These are phyloP conservation scores for Fusarium albosuccineum DNA, from an alignment of 2,329 filamentous ascomycete species.

Conservation along the genomic window DNA sequence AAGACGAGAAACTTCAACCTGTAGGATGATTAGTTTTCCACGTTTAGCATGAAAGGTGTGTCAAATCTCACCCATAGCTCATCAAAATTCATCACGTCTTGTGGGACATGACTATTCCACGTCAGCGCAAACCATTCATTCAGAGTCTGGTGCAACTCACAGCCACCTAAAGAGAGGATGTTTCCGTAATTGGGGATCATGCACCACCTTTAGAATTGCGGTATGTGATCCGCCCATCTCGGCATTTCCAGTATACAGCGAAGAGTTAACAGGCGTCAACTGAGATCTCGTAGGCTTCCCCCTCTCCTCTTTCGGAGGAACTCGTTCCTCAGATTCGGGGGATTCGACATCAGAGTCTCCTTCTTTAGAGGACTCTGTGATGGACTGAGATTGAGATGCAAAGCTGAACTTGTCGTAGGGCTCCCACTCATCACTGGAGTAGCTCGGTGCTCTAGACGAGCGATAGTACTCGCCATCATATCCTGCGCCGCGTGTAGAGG, in stretches of 20 bases:
- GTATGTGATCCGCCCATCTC: slow-evolving; percentile 53
- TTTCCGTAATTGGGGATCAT: slow-evolving; percentile 49
- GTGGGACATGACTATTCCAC: slow-evolving; percentile 52
- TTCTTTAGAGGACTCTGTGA: slow-evolving; percentile 41
- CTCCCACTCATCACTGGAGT: slow-evolving; percentile 46
- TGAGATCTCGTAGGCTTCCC: slow-evolving; percentile 23
- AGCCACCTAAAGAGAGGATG: slow-evolving; percentile 59
- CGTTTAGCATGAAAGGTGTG: background rate
- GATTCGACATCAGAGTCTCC: slow-evolving; percentile 49
- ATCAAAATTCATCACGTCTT: slow-evolving; percentile 58
- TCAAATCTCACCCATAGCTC: slow-evolving; percentile 53
- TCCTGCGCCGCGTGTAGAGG: slow-evolving; percentile 7
- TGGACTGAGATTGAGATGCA: slow-evolving; percentile 34
- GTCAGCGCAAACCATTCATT: slow-evolving; percentile 26
- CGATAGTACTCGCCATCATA: slow-evolving; percentile 16
- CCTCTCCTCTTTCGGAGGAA: slow-evolving; percentile 29
- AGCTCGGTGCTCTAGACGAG: slow-evolving; percentile 20
- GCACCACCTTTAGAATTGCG: slow-evolving; percentile 52
- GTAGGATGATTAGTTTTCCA: background rate
- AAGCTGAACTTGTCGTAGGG: slow-evolving; percentile 49
- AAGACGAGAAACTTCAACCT: slow-evolving; percentile 54
- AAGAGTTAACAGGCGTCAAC: slow-evolving; percentile 48
- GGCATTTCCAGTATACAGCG: slow-evolving; percentile 55
- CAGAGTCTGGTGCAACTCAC: slow-evolving; percentile 36
- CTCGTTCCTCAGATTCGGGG: slow-evolving; percentile 43